Base-by-base conservation (phyloP, 2,329 filamentous ascomycete species). In the Epichloe bromicola region DNA sequence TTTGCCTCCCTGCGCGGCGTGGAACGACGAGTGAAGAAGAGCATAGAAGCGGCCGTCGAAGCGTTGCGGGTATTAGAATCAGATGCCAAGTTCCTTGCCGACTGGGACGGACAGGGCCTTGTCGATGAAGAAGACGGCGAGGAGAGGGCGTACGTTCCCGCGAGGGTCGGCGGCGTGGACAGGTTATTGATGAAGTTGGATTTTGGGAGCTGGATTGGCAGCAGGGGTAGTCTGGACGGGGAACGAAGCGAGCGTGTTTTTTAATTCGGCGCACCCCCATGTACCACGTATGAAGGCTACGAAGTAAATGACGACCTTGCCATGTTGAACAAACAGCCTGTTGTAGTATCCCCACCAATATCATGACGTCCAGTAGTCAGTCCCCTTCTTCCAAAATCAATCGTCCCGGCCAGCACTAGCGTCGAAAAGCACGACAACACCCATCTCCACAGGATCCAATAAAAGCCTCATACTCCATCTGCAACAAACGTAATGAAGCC, bases 161-260 rank as follows among this genome's bases (percentile, higher is more conserved):
- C 80, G 55, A 81, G 85, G 54, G 79, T 88, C 3, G 87, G 87
- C 0, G 86, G 88, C 1, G 80, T 96, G 44, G 88, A 95, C 69
- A 75, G 86, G 53, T 67, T 96, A 62, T 67, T 96, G 63, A 95
- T 95, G 88, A 95, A 95, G 71, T 70, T 96, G 59, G 89, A 95
- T 61, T 80, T 81, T 64, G 78, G 78, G 19, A 75, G 68, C 50
- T 81, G 77, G 78, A 75, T 79, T 55, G 70, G 65, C 5, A 61
- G 64, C 36, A 53, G 58, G 49, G 59, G 60, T 44, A 2, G 23
- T 26, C 6, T 2, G 23, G 7, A 26, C 6, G 23, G 23, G 26
- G 23, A 45, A 3, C 56, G 57, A 47, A 48, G 57, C 5, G 39
- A 7, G 38, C 19, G 19, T 2, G 19, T 19, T 1, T 19, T 19